Evolutionary conservation across 2,329 filamentous ascomycete genomes (phyloP).

Genomic region (Rutstroemia sp.): DNA sequence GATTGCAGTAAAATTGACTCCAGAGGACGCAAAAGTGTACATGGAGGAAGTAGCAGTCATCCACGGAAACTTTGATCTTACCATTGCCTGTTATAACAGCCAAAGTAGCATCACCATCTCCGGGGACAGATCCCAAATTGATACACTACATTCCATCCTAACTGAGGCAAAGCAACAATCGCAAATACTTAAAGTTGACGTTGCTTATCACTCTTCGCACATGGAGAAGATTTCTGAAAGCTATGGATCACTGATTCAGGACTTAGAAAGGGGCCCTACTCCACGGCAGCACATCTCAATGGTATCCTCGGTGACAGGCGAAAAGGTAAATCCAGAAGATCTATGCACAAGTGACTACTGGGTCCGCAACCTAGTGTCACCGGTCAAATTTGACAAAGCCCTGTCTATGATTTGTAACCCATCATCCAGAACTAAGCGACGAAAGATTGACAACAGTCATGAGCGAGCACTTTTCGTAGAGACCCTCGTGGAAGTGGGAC

Average conservation of each 20-base stretch:
- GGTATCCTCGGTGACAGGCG: conserved; percentile 6
- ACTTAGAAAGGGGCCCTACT: not conserved
- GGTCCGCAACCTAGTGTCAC: conserved; percentile 37
- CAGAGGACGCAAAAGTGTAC: not conserved
- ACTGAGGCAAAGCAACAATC: conserved; percentile 23
- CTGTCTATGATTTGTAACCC: conserved; percentile 17
- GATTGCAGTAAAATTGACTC: not conserved
- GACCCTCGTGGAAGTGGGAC: conserved; percentile 28
- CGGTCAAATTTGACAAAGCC: conserved; percentile 32
- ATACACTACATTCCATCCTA: conserved; percentile 3
- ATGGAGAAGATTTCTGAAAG: conserved; percentile 24
- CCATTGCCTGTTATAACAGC: conserved; percentile 29
- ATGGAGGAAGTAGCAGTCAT: not conserved
- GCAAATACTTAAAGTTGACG: conserved; percentile 30
- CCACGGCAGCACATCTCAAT: not conserved
- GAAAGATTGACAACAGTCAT: conserved; percentile 11
- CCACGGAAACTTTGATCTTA: not conserved
- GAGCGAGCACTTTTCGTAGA: conserved; percentile 13
- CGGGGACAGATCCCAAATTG: conserved; percentile 14
- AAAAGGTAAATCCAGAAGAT: not conserved
- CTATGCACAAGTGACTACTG: conserved; percentile 32
- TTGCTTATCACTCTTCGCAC: conserved; percentile 34
- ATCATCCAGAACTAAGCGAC: conserved; percentile 2
- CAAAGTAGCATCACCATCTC: conserved; percentile 21
- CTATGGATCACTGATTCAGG: conserved; percentile 12